Conservation (phyloP, 2,329 filamentous ascomycete species). For the Penicillium sp. region DNA sequence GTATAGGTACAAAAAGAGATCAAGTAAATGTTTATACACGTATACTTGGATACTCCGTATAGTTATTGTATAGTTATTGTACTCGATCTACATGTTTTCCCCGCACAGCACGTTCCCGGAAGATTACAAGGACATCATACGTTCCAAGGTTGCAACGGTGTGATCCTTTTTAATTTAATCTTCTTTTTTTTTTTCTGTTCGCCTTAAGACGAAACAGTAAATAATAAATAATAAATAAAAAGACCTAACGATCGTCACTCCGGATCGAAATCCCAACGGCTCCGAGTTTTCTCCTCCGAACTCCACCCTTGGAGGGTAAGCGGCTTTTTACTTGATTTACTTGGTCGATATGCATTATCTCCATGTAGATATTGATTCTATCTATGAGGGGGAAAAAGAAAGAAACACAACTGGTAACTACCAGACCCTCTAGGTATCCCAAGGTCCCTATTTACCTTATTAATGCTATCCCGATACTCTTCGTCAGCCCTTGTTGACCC, state of each 20-base stretch:
- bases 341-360: too few species aligned
- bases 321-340: not conserved
- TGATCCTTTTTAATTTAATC: not conserved
- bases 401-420: not conserved
- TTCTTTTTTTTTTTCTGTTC: not conserved
- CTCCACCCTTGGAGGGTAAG: not conserved
- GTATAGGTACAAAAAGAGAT: too few species aligned
- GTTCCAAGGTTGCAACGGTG: not conserved
- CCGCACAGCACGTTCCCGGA: constrained; percentile 5
- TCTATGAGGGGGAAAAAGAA: too few species aligned
- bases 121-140: constrained; percentile 1
- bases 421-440: too few species aligned
- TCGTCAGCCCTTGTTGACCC: not conserved
- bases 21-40: too few species aligned
- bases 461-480: not conserved
- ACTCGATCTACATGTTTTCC: constrained; percentile 1
- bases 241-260: not conserved
- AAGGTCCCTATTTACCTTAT: not conserved
- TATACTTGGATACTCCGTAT: too few species aligned
- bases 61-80: too few species aligned
- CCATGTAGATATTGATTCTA: too few species aligned
- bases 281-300: constrained; percentile 28
- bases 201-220: not conserved
- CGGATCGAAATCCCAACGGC: constrained; percentile 17
- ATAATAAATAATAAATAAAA: not conserved